Evolutionary conservation across 1,284 basidiomycete species (phyloP).

Genomic region (Microbotryum silenes-acaulis): DNA sequence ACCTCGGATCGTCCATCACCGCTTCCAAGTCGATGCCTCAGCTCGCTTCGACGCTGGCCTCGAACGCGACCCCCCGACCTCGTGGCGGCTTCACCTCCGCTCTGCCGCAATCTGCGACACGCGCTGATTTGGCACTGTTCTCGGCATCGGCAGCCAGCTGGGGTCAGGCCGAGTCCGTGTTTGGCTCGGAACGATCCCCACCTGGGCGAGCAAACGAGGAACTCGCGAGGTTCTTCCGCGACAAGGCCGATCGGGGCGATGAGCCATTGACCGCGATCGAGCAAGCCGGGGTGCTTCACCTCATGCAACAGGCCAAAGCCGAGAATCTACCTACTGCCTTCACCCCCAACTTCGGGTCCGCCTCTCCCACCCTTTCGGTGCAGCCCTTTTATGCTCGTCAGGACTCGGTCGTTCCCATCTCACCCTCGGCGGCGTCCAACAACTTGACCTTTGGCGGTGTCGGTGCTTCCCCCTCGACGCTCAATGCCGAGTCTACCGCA

Average conservation of each 20-base stretch:
- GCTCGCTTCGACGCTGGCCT: conserved; percentile 3
- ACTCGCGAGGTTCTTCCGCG: conserved; percentile 23
- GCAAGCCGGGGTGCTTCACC: conserved; percentile 25
- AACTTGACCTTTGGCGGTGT: not conserved
- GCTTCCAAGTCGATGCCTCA: conserved; percentile 18
- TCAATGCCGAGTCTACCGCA: not conserved
- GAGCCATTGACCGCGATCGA: conserved; percentile 18
- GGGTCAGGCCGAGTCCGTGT: not conserved
- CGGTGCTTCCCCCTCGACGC: not conserved
- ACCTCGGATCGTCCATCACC: conserved; percentile 1
- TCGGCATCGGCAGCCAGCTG: not conserved
- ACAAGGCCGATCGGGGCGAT: conserved; percentile 19
- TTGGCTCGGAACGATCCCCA: not conserved
- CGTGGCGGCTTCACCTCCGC: not conserved
- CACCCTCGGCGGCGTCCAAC: not conserved
- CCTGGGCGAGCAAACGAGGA: conserved; percentile 16
- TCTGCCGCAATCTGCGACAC: not conserved
- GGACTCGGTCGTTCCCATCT: not conserved
- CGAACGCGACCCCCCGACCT: too few species aligned
- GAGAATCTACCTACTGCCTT: conserved; percentile 24
- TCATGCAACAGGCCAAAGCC: conserved; percentile 25
- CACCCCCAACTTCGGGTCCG: conserved; percentile 22
- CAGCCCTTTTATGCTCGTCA: not conserved
- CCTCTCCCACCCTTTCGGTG: not conserved
- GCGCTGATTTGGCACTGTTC: not conserved